phyloP scores from a whole-genome alignment of 1,284 basidiomycete species.

The Boletus subluridellus region DNA sequence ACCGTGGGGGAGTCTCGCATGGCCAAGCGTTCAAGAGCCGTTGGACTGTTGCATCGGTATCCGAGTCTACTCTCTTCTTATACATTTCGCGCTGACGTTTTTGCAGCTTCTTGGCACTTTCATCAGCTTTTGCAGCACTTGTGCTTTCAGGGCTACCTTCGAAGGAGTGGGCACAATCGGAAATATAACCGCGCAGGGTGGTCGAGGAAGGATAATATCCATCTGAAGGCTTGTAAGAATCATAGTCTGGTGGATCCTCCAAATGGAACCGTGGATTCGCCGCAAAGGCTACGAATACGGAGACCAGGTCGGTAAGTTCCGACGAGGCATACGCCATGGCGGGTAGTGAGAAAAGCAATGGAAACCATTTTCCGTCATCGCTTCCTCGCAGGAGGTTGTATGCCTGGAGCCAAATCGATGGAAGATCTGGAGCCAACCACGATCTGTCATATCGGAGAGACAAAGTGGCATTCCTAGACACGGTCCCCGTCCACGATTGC shows the following conservation, averaged over 20 bases:
- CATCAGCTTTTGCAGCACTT: background rate
- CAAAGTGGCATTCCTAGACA: too few species aligned
- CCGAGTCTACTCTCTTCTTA: constrained; percentile 1
- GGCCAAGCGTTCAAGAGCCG: too few species aligned
- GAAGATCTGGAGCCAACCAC: too few species aligned
- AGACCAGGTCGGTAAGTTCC: too few species aligned
- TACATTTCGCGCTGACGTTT: constrained; percentile 10
- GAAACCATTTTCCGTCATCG: constrained; percentile 15
- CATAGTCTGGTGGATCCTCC: constrained; percentile 15
- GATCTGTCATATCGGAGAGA: too few species aligned
- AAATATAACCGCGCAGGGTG: too few species aligned
- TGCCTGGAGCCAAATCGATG: too few species aligned
- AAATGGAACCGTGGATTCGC: constrained; percentile 10
- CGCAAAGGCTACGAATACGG: too few species aligned
- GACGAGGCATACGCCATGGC: too few species aligned
- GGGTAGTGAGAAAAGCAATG: constrained; percentile 34
- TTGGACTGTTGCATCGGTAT: background rate
- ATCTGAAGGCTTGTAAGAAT: constrained; percentile 14
- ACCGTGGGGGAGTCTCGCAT: too few species aligned
- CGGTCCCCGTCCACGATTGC: too few species aligned
- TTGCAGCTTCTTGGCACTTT: constrained; percentile 4
- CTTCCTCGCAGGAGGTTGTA: too few species aligned
- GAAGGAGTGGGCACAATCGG: constrained; percentile 4
- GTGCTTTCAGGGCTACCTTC: constrained; percentile 17
- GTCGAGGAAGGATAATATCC: constrained; percentile 14